These are phyloP conservation scores for Davidsoniella australis DNA, from an alignment of 2,329 filamentous ascomycete genomes.

Conservation along the genomic window DNA sequence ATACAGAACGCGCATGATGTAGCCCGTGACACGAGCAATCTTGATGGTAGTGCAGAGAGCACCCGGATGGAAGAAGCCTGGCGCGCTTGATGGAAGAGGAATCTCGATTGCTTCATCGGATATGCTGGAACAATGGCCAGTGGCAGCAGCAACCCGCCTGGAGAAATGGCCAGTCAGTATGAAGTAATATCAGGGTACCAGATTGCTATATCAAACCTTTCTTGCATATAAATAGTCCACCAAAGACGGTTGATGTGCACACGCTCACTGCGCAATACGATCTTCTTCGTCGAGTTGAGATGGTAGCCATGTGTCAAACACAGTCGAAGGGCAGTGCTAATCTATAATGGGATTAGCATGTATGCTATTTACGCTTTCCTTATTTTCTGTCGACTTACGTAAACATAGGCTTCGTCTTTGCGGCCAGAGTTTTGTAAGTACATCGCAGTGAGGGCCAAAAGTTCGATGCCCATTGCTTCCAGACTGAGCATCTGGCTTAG, in stretches of 20 bases:
- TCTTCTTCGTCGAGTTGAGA: slow-evolving; percentile 12
- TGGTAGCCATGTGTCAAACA: slow-evolving; percentile 19
- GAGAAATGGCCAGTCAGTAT: not conserved
- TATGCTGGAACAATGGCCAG: slow-evolving; percentile 11
- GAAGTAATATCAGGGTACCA: not conserved
- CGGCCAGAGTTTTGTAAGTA: slow-evolving; percentile 12
- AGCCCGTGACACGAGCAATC: slow-evolving; percentile 16
- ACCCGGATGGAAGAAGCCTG: slow-evolving; percentile 17
- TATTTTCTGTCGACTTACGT: slow-evolving; percentile 1
- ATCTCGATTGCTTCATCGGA: slow-evolving; percentile 12
- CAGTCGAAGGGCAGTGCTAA: slow-evolving; percentile 17
- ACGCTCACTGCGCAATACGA: slow-evolving; percentile 13
- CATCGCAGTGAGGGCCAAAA: slow-evolving; percentile 15
- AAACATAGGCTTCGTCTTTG: slow-evolving; percentile 13
- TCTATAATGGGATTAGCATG: slow-evolving; percentile 10
- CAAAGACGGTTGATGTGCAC: slow-evolving; percentile 17
- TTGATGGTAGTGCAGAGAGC: slow-evolving; percentile 19
- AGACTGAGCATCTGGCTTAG: slow-evolving; percentile 17
- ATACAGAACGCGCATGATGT: slow-evolving; percentile 19
- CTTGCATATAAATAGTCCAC: slow-evolving; percentile 20
- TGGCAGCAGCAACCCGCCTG: slow-evolving; percentile 12
- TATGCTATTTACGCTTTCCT: not conserved
- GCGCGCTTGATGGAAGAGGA: slow-evolving; percentile 14
- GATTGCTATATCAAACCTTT: slow-evolving; percentile 14
- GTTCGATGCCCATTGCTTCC: slow-evolving; percentile 18